phyloP scores from a whole-genome alignment of 2,329 filamentous ascomycete genomes.

The Calcarisporium arbuscula region DNA sequence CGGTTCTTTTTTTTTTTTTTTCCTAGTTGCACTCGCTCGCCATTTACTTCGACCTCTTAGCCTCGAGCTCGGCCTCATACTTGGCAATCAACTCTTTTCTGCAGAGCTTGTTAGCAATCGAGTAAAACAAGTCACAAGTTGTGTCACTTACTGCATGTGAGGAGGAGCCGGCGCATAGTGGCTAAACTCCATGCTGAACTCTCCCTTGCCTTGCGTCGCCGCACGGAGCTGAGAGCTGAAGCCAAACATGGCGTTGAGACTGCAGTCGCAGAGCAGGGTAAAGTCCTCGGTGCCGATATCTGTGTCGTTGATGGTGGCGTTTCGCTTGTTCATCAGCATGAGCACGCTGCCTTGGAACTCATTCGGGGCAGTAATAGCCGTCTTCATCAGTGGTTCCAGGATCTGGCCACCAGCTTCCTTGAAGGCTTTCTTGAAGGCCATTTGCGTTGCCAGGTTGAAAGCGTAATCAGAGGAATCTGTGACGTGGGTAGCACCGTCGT shows the following conservation, averaged over 20 bases:
- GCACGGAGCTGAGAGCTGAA: slow-evolving; percentile 88
- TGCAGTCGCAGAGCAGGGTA: slow-evolving; percentile 85
- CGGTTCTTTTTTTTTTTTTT: too few species aligned
- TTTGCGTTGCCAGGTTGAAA: slow-evolving; percentile 90
- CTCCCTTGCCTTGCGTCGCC: slow-evolving; percentile 94
- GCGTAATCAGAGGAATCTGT: slow-evolving; percentile 96
- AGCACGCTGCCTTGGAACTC: slow-evolving; percentile 98
- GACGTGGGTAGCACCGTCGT: slow-evolving; percentile 94
- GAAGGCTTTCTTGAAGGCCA: slow-evolving; percentile 95
- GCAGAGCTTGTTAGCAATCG: slow-evolving; percentile 10
- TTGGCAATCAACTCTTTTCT: slow-evolving; percentile 55
- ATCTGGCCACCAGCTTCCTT: slow-evolving; percentile 72
- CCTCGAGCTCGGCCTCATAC: slow-evolving; percentile 52
- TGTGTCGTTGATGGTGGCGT: slow-evolving; percentile 89
- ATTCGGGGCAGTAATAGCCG: slow-evolving; percentile 86
- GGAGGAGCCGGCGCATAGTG: slow-evolving; percentile 84
- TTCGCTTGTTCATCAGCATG: slow-evolving; percentile 92
- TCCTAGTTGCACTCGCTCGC: too few species aligned
- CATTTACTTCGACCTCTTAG: slow-evolving; percentile 47
- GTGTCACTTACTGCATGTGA: slow-evolving; percentile 85
- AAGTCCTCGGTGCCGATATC: slow-evolving; percentile 94
- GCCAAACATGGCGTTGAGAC: slow-evolving; percentile 95
- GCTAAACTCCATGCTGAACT: slow-evolving; percentile 98
- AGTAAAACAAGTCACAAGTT: not conserved
- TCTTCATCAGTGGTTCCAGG: slow-evolving; percentile 97